A percentile compares a stretch with the other conserved stretches of the same genome.
Conservation (phyloP, 257 asterid species). For the Solanum neorickii region DNA sequence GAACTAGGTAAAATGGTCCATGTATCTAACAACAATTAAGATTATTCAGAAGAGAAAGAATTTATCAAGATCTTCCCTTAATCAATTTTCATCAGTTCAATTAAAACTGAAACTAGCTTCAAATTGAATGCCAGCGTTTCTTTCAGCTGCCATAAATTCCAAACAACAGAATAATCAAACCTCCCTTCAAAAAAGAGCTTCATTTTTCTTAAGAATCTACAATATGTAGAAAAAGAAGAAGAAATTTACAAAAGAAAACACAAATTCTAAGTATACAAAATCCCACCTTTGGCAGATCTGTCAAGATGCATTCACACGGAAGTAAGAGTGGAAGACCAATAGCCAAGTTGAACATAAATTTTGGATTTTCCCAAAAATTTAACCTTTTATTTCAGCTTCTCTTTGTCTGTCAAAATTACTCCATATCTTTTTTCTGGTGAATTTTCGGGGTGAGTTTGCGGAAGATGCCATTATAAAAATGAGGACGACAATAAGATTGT, state of each 20-base stretch:
- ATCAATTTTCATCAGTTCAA: neutral
- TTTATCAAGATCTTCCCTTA: neutral
- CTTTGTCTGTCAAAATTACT: neutral
- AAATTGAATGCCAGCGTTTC: neutral
- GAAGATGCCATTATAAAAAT: neutral
- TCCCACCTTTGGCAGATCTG: conserved; percentile 4
- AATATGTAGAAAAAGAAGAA: neutral
- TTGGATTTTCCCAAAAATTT: neutral
- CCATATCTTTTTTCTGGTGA: neutral
- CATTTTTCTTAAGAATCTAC: neutral
- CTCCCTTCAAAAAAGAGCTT: neutral
- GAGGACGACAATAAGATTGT: neutral
- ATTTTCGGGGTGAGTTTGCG: neutral
- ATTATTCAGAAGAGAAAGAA: neutral
- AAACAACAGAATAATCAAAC: neutral
- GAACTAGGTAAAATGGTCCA: neutral
- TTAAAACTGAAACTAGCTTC: neutral
- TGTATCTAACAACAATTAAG: neutral
- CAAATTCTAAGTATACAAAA: neutral
- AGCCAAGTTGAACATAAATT: neutral
- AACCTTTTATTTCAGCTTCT: neutral
- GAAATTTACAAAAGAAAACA: neutral
- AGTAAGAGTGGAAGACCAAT: neutral
- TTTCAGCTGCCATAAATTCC: neutral
- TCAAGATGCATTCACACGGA: neutral